Evolutionary conservation across 257 asterid species (phyloP).

Genomic region (Gynochthodes officinalis): DNA sequence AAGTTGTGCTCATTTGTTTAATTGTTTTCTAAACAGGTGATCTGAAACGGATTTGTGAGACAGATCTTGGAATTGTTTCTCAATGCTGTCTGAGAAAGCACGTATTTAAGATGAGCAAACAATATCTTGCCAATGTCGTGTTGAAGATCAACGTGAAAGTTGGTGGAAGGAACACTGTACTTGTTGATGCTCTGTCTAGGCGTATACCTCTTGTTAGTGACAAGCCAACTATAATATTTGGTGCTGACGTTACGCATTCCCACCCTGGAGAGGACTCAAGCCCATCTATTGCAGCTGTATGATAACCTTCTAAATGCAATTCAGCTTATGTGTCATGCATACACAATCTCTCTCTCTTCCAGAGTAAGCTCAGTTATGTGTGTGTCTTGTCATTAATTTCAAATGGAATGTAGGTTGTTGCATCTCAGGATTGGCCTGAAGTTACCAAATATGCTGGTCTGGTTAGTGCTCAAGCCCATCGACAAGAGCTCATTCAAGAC

Average conservation of each 20-base stretch:
- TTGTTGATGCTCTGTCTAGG: conserved; percentile 77
- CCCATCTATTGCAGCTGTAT: conserved; percentile 97
- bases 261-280: conserved; percentile 99
- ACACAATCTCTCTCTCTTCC: background rate
- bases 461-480: conserved; percentile 95
- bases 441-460: conserved; percentile 90
- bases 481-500: conserved; percentile 94
- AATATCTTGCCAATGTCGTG: conserved; percentile 88
- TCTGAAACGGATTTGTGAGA: conserved; percentile 88
- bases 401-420: conserved; percentile 67
- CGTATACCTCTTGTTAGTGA: conserved; percentile 95
- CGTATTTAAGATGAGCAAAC: conserved; percentile 71
- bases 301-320: background rate
- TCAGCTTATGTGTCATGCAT: background rate
- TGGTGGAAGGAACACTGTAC: conserved; percentile 94
- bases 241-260: conserved; percentile 98
- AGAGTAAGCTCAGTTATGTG: background rate
- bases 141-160: conserved; percentile 90
- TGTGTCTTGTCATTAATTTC: background rate
- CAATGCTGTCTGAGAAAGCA: conserved; percentile 96
- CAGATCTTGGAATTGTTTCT: conserved; percentile 93
- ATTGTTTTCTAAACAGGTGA: conserved; percentile 47
- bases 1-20: background rate
- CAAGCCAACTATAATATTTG: conserved; percentile 87
- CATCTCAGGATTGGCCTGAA: conserved; percentile 99